Evolutionary conservation across 2,329 filamentous ascomycete species (phyloP).

Genomic region (Xylariaceae sp.): DNA sequence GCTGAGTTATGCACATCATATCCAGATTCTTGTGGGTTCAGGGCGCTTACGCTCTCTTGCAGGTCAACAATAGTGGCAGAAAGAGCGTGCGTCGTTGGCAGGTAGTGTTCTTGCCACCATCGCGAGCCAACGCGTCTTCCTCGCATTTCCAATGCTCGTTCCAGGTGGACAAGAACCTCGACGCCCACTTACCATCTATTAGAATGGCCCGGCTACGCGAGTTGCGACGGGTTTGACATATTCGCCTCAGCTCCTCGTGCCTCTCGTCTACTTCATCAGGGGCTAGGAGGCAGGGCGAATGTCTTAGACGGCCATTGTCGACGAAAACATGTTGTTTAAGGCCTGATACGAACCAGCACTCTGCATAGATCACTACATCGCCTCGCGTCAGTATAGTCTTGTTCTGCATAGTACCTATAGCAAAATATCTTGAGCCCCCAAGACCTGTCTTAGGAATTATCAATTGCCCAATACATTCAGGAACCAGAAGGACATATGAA

Average conservation of each 20-base stretch:
- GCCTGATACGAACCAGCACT: conserved; percentile 28
- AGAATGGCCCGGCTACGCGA: conserved; percentile 13
- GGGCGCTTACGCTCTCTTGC: conserved; percentile 24
- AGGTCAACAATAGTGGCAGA: conserved; percentile 22
- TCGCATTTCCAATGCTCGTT: conserved; percentile 31
- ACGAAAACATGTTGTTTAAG: conserved; percentile 27
- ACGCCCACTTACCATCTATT: conserved; percentile 19
- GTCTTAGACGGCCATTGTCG: conserved; percentile 11
- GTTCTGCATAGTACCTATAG: no score
- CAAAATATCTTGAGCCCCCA: no score
- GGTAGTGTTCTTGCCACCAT: neutral
- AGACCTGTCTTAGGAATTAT: no score
- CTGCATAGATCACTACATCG: conserved; percentile 21
- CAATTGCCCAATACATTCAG: no score
- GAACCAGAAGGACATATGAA: no score
- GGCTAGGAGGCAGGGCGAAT: conserved; percentile 25
- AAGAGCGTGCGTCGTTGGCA: conserved; percentile 15
- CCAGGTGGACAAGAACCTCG: conserved; percentile 25
- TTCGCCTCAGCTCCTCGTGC: conserved; percentile 21
- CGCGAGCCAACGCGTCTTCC: conserved; percentile 19
- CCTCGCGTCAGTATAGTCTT: no score
- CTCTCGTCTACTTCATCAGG: conserved; percentile 17
- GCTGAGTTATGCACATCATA: no score
- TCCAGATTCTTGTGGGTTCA: no score
- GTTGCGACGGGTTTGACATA: conserved; percentile 12